Percentiles rank a stretch among this genome's conserved stretches.
Conservation (phyloP, 257 asterid species). For the Gentiana macrophylla region DNA sequence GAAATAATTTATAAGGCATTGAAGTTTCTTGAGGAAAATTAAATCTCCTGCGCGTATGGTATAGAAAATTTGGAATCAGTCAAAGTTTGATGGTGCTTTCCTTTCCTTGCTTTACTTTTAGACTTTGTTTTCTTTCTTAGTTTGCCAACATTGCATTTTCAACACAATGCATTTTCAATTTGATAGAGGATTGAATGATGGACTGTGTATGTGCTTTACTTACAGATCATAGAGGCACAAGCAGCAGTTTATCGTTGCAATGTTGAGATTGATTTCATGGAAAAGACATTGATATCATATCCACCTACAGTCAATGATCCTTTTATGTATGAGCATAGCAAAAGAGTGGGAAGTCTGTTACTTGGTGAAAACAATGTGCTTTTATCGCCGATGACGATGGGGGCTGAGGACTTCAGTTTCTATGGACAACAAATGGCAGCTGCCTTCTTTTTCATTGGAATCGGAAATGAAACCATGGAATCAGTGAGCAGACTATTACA, state of each 20-base stretch:
- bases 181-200: too few species aligned
- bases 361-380: slow-evolving; percentile 46
- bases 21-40: too few species aligned
- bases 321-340: slow-evolving; percentile 48
- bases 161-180: too few species aligned
- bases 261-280: slow-evolving; percentile 54
- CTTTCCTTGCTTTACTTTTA: too few species aligned
- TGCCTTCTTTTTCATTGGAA: slow-evolving; percentile 46
- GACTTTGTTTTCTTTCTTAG: too few species aligned
- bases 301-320: slow-evolving; percentile 57
- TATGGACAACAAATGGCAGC: slow-evolving; percentile 54
- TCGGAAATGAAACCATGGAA: slow-evolving; percentile 32
- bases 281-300: slow-evolving; percentile 38
- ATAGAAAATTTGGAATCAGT: too few species aligned
- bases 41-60: too few species aligned
- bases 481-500: slow-evolving; percentile 30
- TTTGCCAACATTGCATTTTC: too few species aligned
- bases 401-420: slow-evolving; percentile 88
- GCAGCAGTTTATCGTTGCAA: slow-evolving; percentile 54
- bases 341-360: slow-evolving; percentile 39
- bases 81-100: too few species aligned
- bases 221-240: slow-evolving; percentile 68
- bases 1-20: too few species aligned
- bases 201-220: slow-evolving; percentile 1
- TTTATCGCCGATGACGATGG: slow-evolving; percentile 30